A percentile compares a stretch with the other conserved stretches of the same genome.
Evolutionary conservation across 805 yeast genomes (phyloP).

Genomic region (Lachancea thermotolerans): DNA sequence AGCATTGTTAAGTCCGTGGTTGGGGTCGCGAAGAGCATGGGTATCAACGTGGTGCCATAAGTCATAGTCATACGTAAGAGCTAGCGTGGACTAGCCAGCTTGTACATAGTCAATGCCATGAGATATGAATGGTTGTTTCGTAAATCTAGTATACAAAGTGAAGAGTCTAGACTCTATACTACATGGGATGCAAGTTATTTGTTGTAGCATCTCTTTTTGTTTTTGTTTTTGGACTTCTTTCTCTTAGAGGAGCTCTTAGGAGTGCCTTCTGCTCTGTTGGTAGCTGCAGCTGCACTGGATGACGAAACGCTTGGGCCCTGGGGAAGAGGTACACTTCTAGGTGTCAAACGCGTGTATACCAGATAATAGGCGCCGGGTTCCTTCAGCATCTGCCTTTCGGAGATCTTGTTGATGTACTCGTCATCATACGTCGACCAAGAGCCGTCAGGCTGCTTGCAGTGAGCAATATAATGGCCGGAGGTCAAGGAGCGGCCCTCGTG

Average conservation of each 20-base stretch:
- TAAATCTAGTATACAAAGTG: slow-evolving; percentile 2
- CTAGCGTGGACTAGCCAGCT: not conserved
- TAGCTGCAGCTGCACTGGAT: too few species aligned
- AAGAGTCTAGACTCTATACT: slow-evolving; percentile 1
- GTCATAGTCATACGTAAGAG: not conserved
- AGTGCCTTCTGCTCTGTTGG: not conserved
- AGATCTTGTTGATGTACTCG: slow-evolving; percentile 69
- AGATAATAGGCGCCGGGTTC: slow-evolving; percentile 90
- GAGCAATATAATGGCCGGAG: slow-evolving; percentile 89
- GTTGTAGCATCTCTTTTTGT: slow-evolving; percentile 24
- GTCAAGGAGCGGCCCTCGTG: slow-evolving; percentile 92
- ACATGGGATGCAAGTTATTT: slow-evolving; percentile 12
- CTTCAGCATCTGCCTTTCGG: slow-evolving; percentile 65
- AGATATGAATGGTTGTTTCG: not conserved
- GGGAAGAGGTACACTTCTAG: slow-evolving; percentile 34
- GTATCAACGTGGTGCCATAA: slow-evolving; percentile 72
- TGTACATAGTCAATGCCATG: not conserved
- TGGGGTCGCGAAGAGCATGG: slow-evolving; percentile 85
- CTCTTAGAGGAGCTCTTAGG: slow-evolving; percentile 6
- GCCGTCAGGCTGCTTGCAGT: slow-evolving; percentile 87
- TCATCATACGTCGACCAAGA: slow-evolving; percentile 94
- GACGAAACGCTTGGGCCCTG: too few species aligned
- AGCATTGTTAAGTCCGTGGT: slow-evolving; percentile 76
- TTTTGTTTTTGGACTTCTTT: slow-evolving; percentile 23
- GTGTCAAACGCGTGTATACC: slow-evolving; percentile 71